Evolutionary conservation across 176 grass and related monocot genomes (phyloP).

Genomic region (Bothriochloa decipiens): DNA sequence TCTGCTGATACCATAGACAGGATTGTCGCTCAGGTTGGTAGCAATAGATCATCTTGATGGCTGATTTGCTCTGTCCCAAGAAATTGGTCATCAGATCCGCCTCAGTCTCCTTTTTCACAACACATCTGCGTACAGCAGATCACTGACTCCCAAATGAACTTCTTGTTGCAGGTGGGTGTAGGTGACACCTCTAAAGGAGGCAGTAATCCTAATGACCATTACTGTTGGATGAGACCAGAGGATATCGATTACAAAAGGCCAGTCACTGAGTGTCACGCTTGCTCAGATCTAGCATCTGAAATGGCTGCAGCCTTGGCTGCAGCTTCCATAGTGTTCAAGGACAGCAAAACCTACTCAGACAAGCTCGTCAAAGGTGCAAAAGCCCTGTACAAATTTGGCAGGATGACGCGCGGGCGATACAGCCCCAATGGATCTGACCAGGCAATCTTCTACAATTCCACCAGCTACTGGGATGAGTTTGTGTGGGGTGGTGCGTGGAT

Average conservation of each 20-base stretch:
- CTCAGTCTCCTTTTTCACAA: not conserved
- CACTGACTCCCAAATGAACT: conserved; percentile 30
- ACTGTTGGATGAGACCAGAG: conserved; percentile 92
- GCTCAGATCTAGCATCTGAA: conserved; percentile 81
- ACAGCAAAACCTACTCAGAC: conserved; percentile 80
- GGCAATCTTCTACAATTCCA: conserved; percentile 87
- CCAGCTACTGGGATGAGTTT: conserved; percentile 93
- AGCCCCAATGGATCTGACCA: conserved; percentile 75
- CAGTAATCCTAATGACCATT: conserved; percentile 70
- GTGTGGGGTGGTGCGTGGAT: conserved; percentile 89
- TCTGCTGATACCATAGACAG: conserved; percentile 79
- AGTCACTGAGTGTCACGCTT: conserved; percentile 77
- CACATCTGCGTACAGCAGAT: conserved; percentile 13
- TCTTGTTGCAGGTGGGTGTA: conserved; percentile 65
- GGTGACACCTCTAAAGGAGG: conserved; percentile 85
- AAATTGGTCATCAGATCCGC: conserved; percentile 29
- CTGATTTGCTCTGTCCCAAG: not conserved
- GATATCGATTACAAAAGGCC: conserved; percentile 80
- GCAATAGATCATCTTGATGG: not conserved
- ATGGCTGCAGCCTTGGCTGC: conserved; percentile 89
- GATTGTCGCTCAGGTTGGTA: conserved; percentile 73
- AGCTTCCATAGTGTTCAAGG: conserved; percentile 98
- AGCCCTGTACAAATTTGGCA: conserved; percentile 85
- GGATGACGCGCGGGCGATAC: conserved; percentile 64
- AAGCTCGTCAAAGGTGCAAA: conserved; percentile 79